These are phyloP conservation scores for Aspergillus oerlinghausenensis DNA, from an alignment of 2,329 filamentous ascomycete genomes.

Conservation along the genomic window DNA sequence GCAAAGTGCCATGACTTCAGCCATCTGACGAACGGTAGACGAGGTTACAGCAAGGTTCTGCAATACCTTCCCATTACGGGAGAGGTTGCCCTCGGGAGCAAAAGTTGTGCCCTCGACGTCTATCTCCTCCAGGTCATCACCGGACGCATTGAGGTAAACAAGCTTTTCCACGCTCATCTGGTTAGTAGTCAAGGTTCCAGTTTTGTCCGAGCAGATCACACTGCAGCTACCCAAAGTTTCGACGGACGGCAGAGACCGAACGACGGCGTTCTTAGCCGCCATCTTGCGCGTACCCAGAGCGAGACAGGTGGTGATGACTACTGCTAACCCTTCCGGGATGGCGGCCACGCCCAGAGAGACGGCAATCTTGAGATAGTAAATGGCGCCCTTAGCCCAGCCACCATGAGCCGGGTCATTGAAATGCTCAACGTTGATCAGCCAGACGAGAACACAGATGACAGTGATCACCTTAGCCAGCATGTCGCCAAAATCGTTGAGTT, in stretches of 20 bases:
- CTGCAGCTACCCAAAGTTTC: conserved; percentile 98
- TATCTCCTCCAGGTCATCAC: conserved; percentile 73
- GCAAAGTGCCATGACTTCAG: conserved; percentile 68
- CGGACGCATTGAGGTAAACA: conserved; percentile 72
- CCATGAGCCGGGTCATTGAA: conserved; percentile 94
- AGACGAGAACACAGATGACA: conserved; percentile 91
- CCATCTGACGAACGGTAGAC: conserved; percentile 73
- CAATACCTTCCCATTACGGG: conserved; percentile 62
- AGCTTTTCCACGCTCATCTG: conserved; percentile 98
- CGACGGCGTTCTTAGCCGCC: conserved; percentile 97
- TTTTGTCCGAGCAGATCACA: conserved; percentile 99
- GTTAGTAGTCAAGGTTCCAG: conserved; percentile 94
- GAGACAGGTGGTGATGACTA: conserved; percentile 98
- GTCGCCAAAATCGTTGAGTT: conserved; percentile 97
- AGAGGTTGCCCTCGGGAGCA: conserved; percentile 72
- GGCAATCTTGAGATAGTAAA: conserved; percentile 99
- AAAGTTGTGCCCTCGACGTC: conserved; percentile 93
- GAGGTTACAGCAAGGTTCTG: conserved; percentile 67
- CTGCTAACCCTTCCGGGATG: conserved; percentile 93
- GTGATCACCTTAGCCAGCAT: conserved; percentile 96
- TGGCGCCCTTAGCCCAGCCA: conserved; percentile 91
- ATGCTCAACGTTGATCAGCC: conserved; percentile 97
- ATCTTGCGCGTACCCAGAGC: conserved; percentile 96
- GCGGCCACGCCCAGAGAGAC: conserved; percentile 96
- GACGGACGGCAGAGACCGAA: conserved; percentile 91